These are phyloP conservation scores for Microcyclosporella mali DNA, from an alignment of 2,329 filamentous ascomycete genomes.

Conservation along the genomic window DNA sequence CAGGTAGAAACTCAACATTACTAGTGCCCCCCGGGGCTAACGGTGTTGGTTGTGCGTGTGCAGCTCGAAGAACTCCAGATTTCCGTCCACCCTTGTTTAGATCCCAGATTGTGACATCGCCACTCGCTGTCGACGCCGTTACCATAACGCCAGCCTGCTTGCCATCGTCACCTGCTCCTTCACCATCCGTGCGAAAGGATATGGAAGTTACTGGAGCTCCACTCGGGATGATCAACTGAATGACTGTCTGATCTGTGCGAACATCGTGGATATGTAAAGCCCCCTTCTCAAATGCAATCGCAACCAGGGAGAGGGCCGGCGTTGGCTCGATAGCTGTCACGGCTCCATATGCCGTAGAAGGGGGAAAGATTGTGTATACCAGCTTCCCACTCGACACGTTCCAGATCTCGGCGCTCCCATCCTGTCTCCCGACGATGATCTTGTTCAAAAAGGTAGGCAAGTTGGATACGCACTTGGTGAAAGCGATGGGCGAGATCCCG, in stretches of 20 bases:
- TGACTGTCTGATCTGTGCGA: conserved; percentile 64
- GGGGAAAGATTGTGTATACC: conserved; percentile 81
- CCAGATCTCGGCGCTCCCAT: conserved; percentile 94
- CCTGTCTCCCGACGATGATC: conserved; percentile 77
- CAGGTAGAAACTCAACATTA: conserved; percentile 80
- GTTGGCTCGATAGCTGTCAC: conserved; percentile 85
- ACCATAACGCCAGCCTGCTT: conserved; percentile 87
- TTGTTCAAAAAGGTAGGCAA: conserved; percentile 98
- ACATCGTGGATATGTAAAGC: conserved; percentile 76
- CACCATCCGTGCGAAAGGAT: conserved; percentile 81
- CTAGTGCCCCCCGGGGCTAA: conserved; percentile 73
- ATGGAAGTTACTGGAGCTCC: conserved; percentile 70
- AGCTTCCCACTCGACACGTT: conserved; percentile 88
- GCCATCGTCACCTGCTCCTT: conserved; percentile 83
- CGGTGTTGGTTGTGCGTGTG: conserved; percentile 71
- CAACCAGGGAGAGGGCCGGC: conserved; percentile 76
- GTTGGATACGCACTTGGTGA: conserved; percentile 73
- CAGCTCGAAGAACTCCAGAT: conserved; percentile 77
- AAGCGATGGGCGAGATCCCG: conserved; percentile 52
- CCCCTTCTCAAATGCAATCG: conserved; percentile 79
- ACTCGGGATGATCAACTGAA: conserved; percentile 51
- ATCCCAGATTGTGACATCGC: conserved; percentile 95
- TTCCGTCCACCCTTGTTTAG: conserved; percentile 82
- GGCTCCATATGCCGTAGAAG: conserved; percentile 63
- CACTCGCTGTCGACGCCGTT: conserved; percentile 69